Percentiles rank a stretch among this genome's conserved stretches.
These are phyloP conservation scores for Rhododendron griersonianum DNA, from an alignment of 148 eudicot genomes.

Conservation along the genomic window DNA sequence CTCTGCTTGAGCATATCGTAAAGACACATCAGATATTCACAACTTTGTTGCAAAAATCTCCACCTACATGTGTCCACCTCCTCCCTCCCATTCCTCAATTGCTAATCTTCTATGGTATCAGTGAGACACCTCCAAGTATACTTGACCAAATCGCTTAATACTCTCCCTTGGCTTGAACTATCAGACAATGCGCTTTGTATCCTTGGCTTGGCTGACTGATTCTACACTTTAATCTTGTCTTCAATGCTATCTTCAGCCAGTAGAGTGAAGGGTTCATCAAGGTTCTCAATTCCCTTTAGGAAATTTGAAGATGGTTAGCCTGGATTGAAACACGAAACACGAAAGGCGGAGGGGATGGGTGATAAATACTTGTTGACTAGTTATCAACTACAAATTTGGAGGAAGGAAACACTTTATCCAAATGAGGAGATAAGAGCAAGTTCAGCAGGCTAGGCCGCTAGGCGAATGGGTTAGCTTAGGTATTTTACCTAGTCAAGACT, in stretches of 20 bases:
- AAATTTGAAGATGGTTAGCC: neutral
- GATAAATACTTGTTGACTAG: neutral
- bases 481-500: no score
- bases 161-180: neutral
- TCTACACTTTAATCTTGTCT: neutral
- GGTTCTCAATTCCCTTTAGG: neutral
- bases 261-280: neutral
- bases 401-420: neutral
- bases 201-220: neutral
- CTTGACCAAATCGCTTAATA: neutral
- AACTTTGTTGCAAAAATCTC: neutral
- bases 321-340: neutral
- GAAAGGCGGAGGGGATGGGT: neutral
- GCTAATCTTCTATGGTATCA: neutral
- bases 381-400: neutral
- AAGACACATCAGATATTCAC: neutral
- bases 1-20: neutral
- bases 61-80: neutral
- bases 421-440: neutral
- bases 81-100: neutral
- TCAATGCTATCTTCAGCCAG: neutral
- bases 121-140: neutral
- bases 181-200: neutral
- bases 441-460: no score
- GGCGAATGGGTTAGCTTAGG: no score